Conservation (phyloP, 768 basidiomycete genomes). For the Scleroderma bovista region DNA sequence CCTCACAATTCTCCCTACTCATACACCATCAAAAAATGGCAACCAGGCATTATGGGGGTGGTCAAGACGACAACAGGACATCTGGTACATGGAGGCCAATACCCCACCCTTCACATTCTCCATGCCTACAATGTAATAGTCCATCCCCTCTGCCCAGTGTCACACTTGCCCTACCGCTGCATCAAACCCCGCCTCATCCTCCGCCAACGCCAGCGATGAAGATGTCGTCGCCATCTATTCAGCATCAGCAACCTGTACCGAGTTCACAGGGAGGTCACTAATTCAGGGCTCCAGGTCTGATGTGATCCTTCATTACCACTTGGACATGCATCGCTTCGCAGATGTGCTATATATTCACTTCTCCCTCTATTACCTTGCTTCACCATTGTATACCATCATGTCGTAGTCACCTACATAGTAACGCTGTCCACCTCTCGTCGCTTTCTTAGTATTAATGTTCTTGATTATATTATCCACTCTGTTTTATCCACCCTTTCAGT, state of each 20-base stretch:
- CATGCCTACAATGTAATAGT: constrained; percentile 41
- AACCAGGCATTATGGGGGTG: constrained; percentile 20
- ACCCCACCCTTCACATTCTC: constrained; percentile 42
- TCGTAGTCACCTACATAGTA: constrained; percentile 11
- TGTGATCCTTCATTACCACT: too few species aligned
- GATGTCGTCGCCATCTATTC: constrained; percentile 46
- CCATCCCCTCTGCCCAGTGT: constrained; percentile 41
- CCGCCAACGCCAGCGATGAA: constrained; percentile 47
- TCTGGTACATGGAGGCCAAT: constrained; percentile 36
- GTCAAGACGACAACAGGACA: constrained; percentile 18
- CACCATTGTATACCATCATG: background rate
- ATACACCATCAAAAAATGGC: constrained; percentile 55
- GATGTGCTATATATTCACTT: constrained; percentile 6
- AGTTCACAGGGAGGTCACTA: constrained; percentile 22
- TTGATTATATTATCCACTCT: constrained; percentile 28
- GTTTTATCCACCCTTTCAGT: too few species aligned
- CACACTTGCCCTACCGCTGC: constrained; percentile 29
- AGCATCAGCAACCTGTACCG: constrained; percentile 46
- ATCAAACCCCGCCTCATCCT: constrained; percentile 46
- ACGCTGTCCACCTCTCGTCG: constrained; percentile 7
- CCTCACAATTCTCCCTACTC: constrained; percentile 39
- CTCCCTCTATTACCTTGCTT: constrained; percentile 9
- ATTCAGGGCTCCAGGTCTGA: too few species aligned
- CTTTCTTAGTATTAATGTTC: constrained; percentile 20
- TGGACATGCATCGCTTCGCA: too few species aligned